Evolutionary conservation across 2,329 filamentous ascomycete genomes (phyloP), one percentile per base, ranked within the genome.

Genomic region (Seiridium unicorne): DNA sequence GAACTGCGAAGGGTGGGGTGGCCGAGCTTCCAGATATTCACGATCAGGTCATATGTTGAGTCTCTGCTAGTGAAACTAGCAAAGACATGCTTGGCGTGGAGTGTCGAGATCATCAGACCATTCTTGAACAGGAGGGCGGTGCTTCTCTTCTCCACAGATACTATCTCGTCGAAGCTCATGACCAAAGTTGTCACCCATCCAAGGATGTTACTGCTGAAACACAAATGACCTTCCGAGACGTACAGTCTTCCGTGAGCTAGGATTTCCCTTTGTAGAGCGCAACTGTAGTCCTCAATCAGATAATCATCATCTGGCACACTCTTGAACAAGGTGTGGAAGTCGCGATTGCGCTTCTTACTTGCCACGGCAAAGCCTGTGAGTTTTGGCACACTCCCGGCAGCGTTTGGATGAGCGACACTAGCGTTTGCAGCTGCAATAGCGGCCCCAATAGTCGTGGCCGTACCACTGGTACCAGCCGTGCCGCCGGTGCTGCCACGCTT

Each of bases 221-320:
- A 99, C 51, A 99, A 87, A 72, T 99, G 94, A 9, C 94, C 93
- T 77, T 99, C 95, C 0, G 95, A 98, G 47, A 99, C 92, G 70
- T 99, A 99, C 11, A 99, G 83, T 46, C 95, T 86, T 5, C 95
- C 95, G 66, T 97, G 95, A 5, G 96, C 87, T 42, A 99, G 84
- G 62, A 99, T 99, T 72, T 99, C 96, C 65, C 93, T 88, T 74
- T 99, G 95, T 61, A 99, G 76, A 3, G 95, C 95, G 73, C 95
- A 97, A 74, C 95, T 97, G 74, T 98, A 99, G 74, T 99, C 95
- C 72, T 99, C 95, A 65, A 99, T 98, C 34, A 99, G 83, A 71
- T 97, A 97, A 74, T 99, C 95, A 69, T 99, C 95, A 66, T 98
- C 94, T 1, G 96, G 95, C 0, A 99, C 95, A 72, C 93, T 98